Percentiles rank a stretch among this genome's conserved stretches.
Evolutionary conservation across 306 rosid species (phyloP).

Genomic region (Hippophae tibetana): DNA sequence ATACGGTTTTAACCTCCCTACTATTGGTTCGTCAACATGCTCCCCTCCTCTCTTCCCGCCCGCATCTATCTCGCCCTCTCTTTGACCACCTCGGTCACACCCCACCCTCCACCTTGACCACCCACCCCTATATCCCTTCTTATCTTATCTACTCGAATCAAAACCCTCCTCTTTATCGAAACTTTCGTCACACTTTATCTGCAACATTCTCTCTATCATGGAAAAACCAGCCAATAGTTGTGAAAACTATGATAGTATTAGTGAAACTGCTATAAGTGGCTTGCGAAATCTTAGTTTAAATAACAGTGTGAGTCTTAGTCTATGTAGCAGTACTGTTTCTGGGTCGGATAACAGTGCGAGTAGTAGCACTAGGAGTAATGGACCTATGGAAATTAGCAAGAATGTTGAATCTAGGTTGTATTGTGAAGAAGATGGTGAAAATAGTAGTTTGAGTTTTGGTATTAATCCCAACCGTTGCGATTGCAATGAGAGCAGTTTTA

Average conservation of each 20-base stretch:
- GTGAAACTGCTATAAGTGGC: slow-evolving; percentile 13
- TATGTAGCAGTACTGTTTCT: slow-evolving; percentile 26
- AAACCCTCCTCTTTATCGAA: neutral
- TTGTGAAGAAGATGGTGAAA: slow-evolving; percentile 20
- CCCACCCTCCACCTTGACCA: slow-evolving; percentile 30
- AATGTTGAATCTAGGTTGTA: slow-evolving; percentile 9
- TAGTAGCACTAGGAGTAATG: slow-evolving; percentile 25
- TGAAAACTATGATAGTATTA: slow-evolving; percentile 6
- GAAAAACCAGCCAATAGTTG: slow-evolving; percentile 13
- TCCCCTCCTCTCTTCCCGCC: slow-evolving; percentile 29
- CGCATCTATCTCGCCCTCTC: slow-evolving; percentile 32
- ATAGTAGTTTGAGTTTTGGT: slow-evolving; percentile 14
- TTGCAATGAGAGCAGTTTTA: slow-evolving; percentile 15
- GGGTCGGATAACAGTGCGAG: slow-evolving; percentile 29
- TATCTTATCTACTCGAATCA: neutral
- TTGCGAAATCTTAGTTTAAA: slow-evolving; percentile 15
- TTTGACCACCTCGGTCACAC: slow-evolving; percentile 55
- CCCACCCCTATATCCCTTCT: neutral
- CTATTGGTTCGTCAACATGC: slow-evolving; percentile 24
- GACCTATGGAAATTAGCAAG: slow-evolving; percentile 14
- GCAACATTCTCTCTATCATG: slow-evolving; percentile 16
- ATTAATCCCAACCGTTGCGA: slow-evolving; percentile 20
- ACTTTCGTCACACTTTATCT: slow-evolving; percentile 15
- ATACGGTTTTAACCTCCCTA: slow-evolving; percentile 16
- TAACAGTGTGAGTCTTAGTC: slow-evolving; percentile 25